Evolutionary conservation across 129 eudicot species (phyloP).

Genomic region (Silybum marianum): DNA sequence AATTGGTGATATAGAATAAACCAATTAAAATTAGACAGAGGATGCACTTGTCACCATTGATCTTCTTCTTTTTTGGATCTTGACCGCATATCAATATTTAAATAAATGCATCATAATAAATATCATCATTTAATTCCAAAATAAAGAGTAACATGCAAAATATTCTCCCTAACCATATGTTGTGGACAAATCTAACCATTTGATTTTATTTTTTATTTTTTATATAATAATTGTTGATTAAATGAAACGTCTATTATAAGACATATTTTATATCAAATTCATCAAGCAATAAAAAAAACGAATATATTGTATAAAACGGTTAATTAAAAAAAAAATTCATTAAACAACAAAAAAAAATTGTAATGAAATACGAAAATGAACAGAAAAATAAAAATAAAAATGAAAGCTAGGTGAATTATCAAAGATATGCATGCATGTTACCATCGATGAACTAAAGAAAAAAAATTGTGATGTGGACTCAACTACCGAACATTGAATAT

Average conservation of each 20-base stretch:
- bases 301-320: too few species aligned
- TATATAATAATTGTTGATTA: neutral
- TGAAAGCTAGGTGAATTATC: neutral
- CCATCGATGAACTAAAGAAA: too few species aligned
- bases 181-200: neutral
- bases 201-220: neutral
- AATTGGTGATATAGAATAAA: neutral
- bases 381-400: too few species aligned
- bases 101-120: slow-evolving; percentile 2
- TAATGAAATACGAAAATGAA: too few species aligned
- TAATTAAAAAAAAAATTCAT: too few species aligned
- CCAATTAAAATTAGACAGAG: neutral
- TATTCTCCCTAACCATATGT: neutral
- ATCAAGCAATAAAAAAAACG: too few species aligned
- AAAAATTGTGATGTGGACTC: neutral
- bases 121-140: neutral
- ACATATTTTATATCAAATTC: too few species aligned
- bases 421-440: neutral
- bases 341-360: too few species aligned
- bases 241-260: too few species aligned
- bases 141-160: slow-evolving; percentile 2
- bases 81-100: neutral
- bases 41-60: neutral
- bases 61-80: neutral
- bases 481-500: neutral